phyloP scores from a whole-genome alignment of 805 yeast species.

The Wickerhamomyces alni region DNA sequence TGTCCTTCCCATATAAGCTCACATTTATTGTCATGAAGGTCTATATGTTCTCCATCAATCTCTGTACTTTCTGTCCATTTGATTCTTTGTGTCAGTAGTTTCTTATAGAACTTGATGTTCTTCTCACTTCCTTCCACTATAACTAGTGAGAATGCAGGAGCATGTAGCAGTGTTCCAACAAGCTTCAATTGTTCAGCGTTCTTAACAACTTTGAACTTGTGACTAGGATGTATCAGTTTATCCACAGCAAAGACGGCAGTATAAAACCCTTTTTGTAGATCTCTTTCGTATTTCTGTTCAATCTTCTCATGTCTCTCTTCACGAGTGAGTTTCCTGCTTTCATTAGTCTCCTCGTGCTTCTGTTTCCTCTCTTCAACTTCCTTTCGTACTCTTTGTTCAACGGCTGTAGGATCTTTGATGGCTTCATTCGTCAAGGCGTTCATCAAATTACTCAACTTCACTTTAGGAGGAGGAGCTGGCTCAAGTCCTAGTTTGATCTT shows the following conservation, averaged over 20 bases:
- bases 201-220: conserved; percentile 66
- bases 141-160: conserved; percentile 45
- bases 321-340: conserved; percentile 51
- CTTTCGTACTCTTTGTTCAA: conserved; percentile 63
- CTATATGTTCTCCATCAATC: conserved; percentile 23
- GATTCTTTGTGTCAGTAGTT: conserved; percentile 54
- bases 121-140: conserved; percentile 72
- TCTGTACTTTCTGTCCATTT: conserved; percentile 56
- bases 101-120: conserved; percentile 54
- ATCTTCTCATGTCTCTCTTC: conserved; percentile 52
- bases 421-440: conserved; percentile 81
- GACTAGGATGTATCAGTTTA: conserved; percentile 54
- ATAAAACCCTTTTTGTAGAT: conserved; percentile 45
- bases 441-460: conserved; percentile 79
- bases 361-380: conserved; percentile 61
- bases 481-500: conserved; percentile 74
- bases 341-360: conserved; percentile 57
- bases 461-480: conserved; percentile 86
- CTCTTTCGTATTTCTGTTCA: conserved; percentile 38
- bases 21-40: conserved; percentile 40
- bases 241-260: conserved; percentile 56
- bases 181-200: conserved; percentile 72
- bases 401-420: conserved; percentile 81
- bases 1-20: conserved; percentile 68
- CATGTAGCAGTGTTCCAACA: conserved; percentile 49